Evolutionary conservation across 164 flowering plant species (phyloP), one percentile per base, ranked within the genome.

Genomic region (Taxillus chinensis): DNA sequence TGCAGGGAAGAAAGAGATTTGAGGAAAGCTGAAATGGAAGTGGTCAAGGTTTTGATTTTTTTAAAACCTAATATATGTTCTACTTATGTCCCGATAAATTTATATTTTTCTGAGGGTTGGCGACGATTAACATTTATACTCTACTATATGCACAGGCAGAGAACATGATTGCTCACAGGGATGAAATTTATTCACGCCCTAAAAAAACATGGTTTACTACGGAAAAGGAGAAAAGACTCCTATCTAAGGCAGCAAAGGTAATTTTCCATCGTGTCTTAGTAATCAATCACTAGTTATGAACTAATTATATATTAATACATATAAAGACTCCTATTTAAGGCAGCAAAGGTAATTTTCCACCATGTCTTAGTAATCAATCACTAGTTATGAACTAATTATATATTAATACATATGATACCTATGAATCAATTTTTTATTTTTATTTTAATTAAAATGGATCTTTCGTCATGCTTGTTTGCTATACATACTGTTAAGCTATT

Each of bases 11-110:
- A 93, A 72, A 82, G 75, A 73, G 87, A 73, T 15, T 71, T 90
- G 43, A 83, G 96, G 67, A 90, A 88, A 82, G 98, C 97, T 69
- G 99, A 93, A 77, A 93, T 93, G 96, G 97, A 93, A 74, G 89
- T 78, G 45, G 74, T 82, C 55, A 93, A 93, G 96, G 98, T 92
- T 53, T 45, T 42, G 3, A 3, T 38, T 45, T 4, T 58, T 14
- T 41, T 27, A 12, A 5, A 60, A 46, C 39, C 46, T 0, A 45
- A 15, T 12, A 15, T 12, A 27, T 27, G 27, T 27, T 2, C 16
- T 17, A 11, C 12, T n/a, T n/a, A 3, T 0, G n/a, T 54, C 15
- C 2, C 3, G 4, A 8, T 16, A 13, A 38, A 16, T 8, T 45
- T 7, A 6, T 39, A 17, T 43, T 55, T 13, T 15, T 45, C 46